A percentile compares a stretch with the other conserved stretches of the same genome.
phyloP scores from a whole-genome alignment of 1,284 basidiomycete genomes.

The Moniliella sp. region DNA sequence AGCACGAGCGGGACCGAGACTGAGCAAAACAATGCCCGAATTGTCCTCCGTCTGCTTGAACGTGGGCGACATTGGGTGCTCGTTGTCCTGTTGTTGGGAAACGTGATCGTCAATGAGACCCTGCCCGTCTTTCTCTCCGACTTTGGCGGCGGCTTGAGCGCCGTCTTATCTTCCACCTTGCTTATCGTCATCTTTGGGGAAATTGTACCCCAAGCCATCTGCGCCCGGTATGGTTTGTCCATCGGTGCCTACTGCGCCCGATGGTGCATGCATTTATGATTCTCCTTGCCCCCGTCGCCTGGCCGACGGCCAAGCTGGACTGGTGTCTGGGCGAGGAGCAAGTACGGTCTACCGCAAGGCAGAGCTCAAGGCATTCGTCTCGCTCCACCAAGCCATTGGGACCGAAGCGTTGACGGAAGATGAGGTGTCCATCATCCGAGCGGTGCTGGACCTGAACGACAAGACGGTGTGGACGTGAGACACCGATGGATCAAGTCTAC shows the following conservation, averaged over 20 bases:
- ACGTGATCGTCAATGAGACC: conserved; percentile 52
- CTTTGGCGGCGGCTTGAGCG: conserved; percentile 25
- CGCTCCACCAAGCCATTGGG: conserved; percentile 52
- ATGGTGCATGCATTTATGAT: conserved; percentile 39
- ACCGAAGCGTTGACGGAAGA: conserved; percentile 56
- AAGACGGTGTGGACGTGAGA: conserved; percentile 53
- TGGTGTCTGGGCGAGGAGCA: conserved; percentile 37
- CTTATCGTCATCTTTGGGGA: conserved; percentile 38
- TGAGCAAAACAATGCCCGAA: conserved; percentile 36
- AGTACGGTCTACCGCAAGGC: conserved; percentile 35
- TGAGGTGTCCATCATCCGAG: conserved; percentile 49
- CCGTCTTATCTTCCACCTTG: conserved; percentile 23
- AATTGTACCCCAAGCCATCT: conserved; percentile 39
- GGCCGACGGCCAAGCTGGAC: conserved; percentile 36
- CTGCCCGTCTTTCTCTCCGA: conserved; percentile 34
- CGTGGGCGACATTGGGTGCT: conserved; percentile 82
- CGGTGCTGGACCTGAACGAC: conserved; percentile 32
- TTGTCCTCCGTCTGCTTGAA: conserved; percentile 45
- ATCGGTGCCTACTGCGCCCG: conserved; percentile 75
- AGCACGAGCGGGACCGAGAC: conserved; percentile 54
- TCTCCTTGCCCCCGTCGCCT: conserved; percentile 36
- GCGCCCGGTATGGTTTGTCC: conserved; percentile 71
- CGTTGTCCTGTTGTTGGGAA: conserved; percentile 55
- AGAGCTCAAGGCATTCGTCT: conserved; percentile 70
- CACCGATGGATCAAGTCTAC: conserved; percentile 47